Conservation (phyloP, 2,329 filamentous ascomycete species). For the Torrubiellomyces zombiae region DNA sequence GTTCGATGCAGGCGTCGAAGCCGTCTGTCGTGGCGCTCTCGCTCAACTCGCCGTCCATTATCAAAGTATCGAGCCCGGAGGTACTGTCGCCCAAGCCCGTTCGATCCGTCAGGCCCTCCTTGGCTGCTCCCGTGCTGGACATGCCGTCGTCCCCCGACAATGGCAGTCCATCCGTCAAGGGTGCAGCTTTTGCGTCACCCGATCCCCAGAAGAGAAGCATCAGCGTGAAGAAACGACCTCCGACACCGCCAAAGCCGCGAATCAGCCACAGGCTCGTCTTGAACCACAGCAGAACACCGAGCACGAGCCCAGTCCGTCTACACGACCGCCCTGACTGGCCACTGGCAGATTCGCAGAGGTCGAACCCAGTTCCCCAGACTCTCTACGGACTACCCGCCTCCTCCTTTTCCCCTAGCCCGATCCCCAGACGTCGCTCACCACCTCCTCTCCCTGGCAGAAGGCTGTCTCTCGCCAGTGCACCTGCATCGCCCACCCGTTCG, state of each 20-base stretch:
- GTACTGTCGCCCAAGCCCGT: conserved; percentile 17
- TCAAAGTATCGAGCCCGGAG: conserved; percentile 9
- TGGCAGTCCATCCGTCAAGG: conserved; percentile 5
- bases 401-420: too few relatives aligned
- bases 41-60: conserved; percentile 7
- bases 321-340: background rate
- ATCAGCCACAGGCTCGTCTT: conserved; percentile 9
- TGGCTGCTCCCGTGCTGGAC: conserved; percentile 9
- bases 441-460: conserved; percentile 5
- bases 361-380: too few relatives aligned
- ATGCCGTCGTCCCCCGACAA: background rate
- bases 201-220: conserved; percentile 13
- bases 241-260: conserved; percentile 20
- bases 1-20: conserved; percentile 5
- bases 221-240: conserved; percentile 11
- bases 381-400: too few relatives aligned
- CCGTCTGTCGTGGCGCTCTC: conserved; percentile 6
- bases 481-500: conserved; percentile 20
- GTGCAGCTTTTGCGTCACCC: conserved; percentile 10
- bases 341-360: too few relatives aligned
- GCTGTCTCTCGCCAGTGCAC: conserved; percentile 10
- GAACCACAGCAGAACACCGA: too few relatives aligned
- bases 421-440: too few relatives aligned
- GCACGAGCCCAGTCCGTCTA: background rate
- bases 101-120: conserved; percentile 12